Percentiles rank a stretch among this genome's conserved stretches.
Conservation (phyloP, 2,329 filamentous ascomycete species). For the Fusarium sp. region DNA sequence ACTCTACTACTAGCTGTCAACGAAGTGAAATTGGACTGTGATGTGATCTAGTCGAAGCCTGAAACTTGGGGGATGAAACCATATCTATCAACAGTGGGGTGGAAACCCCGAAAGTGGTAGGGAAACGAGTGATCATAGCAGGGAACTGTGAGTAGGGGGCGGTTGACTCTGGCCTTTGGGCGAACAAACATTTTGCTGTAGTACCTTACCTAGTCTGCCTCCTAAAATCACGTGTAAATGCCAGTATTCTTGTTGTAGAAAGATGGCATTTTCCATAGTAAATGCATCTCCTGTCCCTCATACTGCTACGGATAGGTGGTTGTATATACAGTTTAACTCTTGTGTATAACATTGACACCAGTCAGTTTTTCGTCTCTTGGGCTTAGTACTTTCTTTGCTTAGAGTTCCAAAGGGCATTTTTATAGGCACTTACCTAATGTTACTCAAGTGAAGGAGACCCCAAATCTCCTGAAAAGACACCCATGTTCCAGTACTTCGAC, state of each 20-base stretch:
- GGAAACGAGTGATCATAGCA: slow-evolving; percentile 20
- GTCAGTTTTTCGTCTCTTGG: not conserved
- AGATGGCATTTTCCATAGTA: not conserved
- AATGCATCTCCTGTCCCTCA: not conserved
- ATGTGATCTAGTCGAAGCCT: slow-evolving; percentile 22
- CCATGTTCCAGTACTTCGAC: not conserved
- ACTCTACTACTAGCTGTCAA: slow-evolving; percentile 11
- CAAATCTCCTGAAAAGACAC: not conserved
- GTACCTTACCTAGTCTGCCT: not conserved
- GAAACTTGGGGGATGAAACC: slow-evolving; percentile 31
- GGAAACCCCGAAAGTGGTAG: slow-evolving; percentile 23
- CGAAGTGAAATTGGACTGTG: slow-evolving; percentile 8
- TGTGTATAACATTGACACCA: not conserved
- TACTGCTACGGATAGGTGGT: not conserved
- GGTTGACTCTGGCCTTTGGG: not conserved
- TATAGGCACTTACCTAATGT: not conserved
- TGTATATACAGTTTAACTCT: not conserved
- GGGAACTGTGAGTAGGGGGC: slow-evolving; percentile 1
- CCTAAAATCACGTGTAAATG: not conserved
- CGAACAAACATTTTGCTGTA: slow-evolving; percentile 1
- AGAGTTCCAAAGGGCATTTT: not conserved
- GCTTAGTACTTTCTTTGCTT: not conserved
- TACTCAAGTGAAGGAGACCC: not conserved
- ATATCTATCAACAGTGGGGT: slow-evolving; percentile 23
- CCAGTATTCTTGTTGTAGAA: not conserved